Evolutionary conservation across 345 rosid genomes (phyloP).

Genomic region (Acer yangbiense): DNA sequence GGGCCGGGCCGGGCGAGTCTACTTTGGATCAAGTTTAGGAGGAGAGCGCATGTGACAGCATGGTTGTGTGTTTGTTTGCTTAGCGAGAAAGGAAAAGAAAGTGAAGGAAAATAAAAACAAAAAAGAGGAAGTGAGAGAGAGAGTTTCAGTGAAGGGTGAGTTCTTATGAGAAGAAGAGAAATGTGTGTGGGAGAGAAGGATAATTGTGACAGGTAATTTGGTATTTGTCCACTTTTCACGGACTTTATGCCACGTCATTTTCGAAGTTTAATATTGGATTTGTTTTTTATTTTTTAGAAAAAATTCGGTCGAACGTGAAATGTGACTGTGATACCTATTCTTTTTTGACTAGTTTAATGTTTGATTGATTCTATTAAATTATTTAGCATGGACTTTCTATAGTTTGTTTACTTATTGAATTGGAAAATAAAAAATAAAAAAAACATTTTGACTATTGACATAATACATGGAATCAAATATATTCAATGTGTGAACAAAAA

Average conservation of each 20-base stretch:
- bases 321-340: background rate
- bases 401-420: too few relatives aligned
- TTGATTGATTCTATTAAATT: background rate
- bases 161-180: too few relatives aligned
- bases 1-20: background rate
- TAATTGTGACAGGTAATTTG: background rate
- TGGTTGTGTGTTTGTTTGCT: slow-evolving; percentile 2
- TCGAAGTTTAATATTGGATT: background rate
- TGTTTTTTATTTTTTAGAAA: background rate
- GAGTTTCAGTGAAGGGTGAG: too few relatives aligned
- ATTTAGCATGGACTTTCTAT: too few relatives aligned
- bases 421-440: too few relatives aligned
- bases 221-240: background rate
- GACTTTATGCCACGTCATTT: slow-evolving; percentile 26
- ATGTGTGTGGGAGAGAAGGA: background rate
- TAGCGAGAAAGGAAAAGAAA: slow-evolving; percentile 26
- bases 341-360: too few relatives aligned
- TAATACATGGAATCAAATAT: too few relatives aligned
- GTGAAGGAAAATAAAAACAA: too few relatives aligned
- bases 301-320: background rate
- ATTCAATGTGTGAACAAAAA: too few relatives aligned
- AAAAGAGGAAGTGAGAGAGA: background rate
- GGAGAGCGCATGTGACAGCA: slow-evolving; percentile 17
- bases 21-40: background rate
- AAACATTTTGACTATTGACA: too few relatives aligned